Base-by-base conservation (phyloP, 1,284 basidiomycete genomes). In the Cerioporus squamosus region DNA sequence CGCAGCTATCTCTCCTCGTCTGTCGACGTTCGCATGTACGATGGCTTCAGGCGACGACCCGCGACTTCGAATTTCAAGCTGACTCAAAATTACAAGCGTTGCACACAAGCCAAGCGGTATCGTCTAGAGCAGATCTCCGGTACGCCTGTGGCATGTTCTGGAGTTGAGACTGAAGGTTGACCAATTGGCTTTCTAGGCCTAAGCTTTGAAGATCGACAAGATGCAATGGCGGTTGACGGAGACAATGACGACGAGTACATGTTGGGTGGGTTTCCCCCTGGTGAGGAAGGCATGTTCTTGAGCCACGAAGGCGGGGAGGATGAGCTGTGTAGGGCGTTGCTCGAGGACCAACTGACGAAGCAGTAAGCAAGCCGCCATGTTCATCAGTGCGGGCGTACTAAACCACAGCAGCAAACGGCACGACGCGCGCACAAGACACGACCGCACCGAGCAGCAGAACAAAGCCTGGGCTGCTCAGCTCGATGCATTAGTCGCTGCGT, bases 281-380 rank as follows among this genome's bases (percentile, higher is more conserved):
- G 53, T 20, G 47, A 55, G 33, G 53, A 55, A 17, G 39, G 31
- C 1, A 22, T 49, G 24, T 38, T 55, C 6, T 7, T 45, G 2
- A 55, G 47, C 18, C 26, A 55, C 10, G 53, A 24, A 0, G 53
- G 53, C 9, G 53, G 53, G 2, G 53, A 55, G 6, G 26, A 36
- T 15, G 40, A 49, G 3, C n/a, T 55, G 2, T 55, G 53, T 23
- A 22, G n/a, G 7, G 40, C 33, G 7, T 3, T 55, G 6, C 26
- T 55, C 7, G 26, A 22, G 1, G 42, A 49, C 2, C 10, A 2
- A 15, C 40, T 2, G 17, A 5, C 14, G 7, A n/a, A 26, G 39
- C n/a, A 12, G 53, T 55, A 17, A 6, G 12, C 10, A 44, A 12
- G n/a, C n/a, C 40, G 6, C 15, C 40, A 20, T 18, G 7, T 42